phyloP scores from a whole-genome alignment of 805 yeast species.

The Lachancea sp. region DNA sequence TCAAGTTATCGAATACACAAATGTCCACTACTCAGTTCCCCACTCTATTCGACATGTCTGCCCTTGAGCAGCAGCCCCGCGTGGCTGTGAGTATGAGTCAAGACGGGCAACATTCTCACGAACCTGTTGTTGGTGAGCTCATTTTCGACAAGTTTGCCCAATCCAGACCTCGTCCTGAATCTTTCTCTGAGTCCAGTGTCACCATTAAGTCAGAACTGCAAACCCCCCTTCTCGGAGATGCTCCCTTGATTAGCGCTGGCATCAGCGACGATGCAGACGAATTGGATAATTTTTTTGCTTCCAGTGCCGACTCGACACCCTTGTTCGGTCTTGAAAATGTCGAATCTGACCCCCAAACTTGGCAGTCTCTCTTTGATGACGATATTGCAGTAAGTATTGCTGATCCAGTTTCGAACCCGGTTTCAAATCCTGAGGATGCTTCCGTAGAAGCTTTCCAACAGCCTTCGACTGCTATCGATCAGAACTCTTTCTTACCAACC shows the following conservation, averaged over 20 bases:
- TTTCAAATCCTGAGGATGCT: background rate
- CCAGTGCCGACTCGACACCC: constrained; percentile 49
- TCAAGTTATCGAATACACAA: background rate
- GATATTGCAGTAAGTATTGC: constrained; percentile 35
- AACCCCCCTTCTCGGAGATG: constrained; percentile 3
- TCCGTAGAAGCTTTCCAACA: background rate
- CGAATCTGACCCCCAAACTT: constrained; percentile 37
- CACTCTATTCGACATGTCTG: constrained; percentile 7
- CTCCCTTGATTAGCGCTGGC: constrained; percentile 1
- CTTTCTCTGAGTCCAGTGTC: background rate
- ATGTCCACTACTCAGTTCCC: constrained; percentile 8
- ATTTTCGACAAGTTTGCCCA: constrained; percentile 22
- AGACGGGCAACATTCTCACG: constrained; percentile 1
- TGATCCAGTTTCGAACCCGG: constrained; percentile 26
- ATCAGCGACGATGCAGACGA: constrained; percentile 44
- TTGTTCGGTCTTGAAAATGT: constrained; percentile 40
- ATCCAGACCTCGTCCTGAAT: constrained; percentile 12
- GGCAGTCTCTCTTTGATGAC: constrained; percentile 58
- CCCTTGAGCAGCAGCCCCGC: constrained; percentile 7
- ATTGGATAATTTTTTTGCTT: constrained; percentile 51
- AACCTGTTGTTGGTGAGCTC: constrained; percentile 21
- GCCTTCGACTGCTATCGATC: constrained; percentile 6
- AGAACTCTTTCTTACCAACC: constrained; percentile 29
- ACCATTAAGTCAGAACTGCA: constrained; percentile 5
- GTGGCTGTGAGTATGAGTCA: background rate